These are phyloP conservation scores for Linnemannia schmuckeri DNA, from an alignment of 192 early-diverging fungal genomes.

Conservation along the genomic window DNA sequence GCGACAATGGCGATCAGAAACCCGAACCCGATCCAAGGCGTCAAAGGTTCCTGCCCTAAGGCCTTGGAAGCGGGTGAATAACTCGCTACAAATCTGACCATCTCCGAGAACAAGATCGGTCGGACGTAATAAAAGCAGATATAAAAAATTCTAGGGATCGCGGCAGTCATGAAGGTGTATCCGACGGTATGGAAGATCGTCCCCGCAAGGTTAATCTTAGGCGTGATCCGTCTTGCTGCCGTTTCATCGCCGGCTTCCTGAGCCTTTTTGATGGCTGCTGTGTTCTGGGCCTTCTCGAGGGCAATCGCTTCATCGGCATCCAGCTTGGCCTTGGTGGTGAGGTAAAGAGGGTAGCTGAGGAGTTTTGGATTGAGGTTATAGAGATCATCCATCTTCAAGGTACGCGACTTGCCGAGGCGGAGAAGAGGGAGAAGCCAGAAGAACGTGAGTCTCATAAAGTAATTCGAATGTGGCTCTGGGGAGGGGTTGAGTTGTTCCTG, in stretches of 20 bases:
- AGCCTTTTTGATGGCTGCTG: background rate
- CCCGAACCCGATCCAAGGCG: slow-evolving; percentile 25
- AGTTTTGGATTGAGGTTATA: slow-evolving; percentile 35
- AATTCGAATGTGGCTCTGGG: slow-evolving; percentile 37
- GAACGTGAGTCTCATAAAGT: slow-evolving; percentile 46
- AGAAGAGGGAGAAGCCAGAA: slow-evolving; percentile 55
- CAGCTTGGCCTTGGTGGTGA: slow-evolving; percentile 31
- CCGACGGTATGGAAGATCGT: slow-evolving; percentile 23
- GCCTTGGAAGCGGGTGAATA: slow-evolving; percentile 3
- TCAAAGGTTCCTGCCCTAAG: background rate
- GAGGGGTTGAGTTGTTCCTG: slow-evolving; percentile 27
- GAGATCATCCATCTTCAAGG: slow-evolving; percentile 46
- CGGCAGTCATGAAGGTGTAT: slow-evolving; percentile 17
- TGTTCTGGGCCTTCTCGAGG: background rate
- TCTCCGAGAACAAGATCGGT: slow-evolving; percentile 21
- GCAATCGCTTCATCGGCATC: slow-evolving; percentile 32
- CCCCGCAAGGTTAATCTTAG: slow-evolving; percentile 12
- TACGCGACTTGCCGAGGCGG: slow-evolving; percentile 28
- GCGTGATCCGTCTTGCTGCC: background rate
- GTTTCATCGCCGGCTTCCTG: background rate
- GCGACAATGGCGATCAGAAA: slow-evolving; percentile 31
- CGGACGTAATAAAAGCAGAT: slow-evolving; percentile 11
- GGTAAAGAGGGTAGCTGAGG: slow-evolving; percentile 36
- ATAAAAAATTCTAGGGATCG: slow-evolving; percentile 20
- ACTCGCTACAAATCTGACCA: slow-evolving; percentile 27